Evolutionary conservation across 2,329 filamentous ascomycete genomes (phyloP).

Genomic region (Huntiella omanensis): DNA sequence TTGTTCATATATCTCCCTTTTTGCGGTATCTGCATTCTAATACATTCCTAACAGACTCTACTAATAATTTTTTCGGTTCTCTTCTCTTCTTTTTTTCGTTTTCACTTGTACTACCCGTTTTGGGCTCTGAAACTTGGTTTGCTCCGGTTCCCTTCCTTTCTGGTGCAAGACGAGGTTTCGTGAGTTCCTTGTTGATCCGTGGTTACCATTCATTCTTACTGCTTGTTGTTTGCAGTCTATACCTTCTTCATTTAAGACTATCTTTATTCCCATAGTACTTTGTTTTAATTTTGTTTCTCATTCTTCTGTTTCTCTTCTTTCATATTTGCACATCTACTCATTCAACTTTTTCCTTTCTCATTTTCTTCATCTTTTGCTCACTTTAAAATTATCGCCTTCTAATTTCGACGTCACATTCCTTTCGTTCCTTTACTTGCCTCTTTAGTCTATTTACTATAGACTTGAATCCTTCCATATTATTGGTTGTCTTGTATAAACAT

Average conservation of each 20-base stretch:
- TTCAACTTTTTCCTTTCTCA: conserved; percentile 1
- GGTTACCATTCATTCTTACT: background rate
- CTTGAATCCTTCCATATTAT: too few relatives aligned
- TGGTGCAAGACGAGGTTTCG: background rate
- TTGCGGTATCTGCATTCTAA: background rate
- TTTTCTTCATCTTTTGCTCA: conserved; percentile 1
- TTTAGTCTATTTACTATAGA: too few relatives aligned
- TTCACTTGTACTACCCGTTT: background rate
- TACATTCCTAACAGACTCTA: background rate
- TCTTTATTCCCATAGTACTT: background rate
- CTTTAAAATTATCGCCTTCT: background rate
- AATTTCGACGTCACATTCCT: background rate
- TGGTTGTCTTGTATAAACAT: background rate
- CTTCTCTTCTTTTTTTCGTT: background rate
- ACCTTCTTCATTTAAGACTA: too few relatives aligned
- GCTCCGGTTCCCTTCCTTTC: conserved; percentile 1
- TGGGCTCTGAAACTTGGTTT: background rate
- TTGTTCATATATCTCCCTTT: background rate
- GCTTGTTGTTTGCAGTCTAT: background rate
- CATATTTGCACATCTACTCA: background rate
- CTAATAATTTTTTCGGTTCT: background rate
- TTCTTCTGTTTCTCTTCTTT: conserved; percentile 2
- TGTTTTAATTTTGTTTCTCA: background rate
- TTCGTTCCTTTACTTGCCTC: background rate
- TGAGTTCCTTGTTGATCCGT: background rate